phyloP scores from a whole-genome alignment of 257 asterid species.

The Leonotis leonurus region DNA sequence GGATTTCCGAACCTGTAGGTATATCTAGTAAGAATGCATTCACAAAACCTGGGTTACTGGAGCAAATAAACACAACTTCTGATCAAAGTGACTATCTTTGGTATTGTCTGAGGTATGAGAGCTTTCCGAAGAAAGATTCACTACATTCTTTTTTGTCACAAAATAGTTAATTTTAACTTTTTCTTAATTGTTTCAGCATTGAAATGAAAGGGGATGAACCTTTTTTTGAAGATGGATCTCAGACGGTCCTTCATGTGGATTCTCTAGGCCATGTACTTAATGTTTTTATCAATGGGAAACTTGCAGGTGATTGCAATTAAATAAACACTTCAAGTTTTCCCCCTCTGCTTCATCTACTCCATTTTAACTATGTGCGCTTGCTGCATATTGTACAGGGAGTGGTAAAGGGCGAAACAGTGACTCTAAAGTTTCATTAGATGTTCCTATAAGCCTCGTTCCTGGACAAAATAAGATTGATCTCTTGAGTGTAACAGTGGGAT shows the following conservation, averaged over 20 bases:
- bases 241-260: conserved; percentile 53
- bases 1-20: conserved; percentile 77
- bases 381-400: conserved; percentile 44
- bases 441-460: conserved; percentile 47
- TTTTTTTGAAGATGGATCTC: conserved; percentile 63
- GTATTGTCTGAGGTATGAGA: conserved; percentile 72
- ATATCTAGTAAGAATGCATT: conserved; percentile 63
- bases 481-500: conserved; percentile 80
- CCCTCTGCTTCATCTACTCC: background rate
- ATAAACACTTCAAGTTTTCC: background rate
- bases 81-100: conserved; percentile 78
- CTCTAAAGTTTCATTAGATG: conserved; percentile 40
- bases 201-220: too few species aligned
- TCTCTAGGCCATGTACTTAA: conserved; percentile 71
- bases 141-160: background rate
- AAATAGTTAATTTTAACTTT: background rate
- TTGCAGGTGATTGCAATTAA: conserved; percentile 49
- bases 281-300: conserved; percentile 65
- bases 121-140: background rate
- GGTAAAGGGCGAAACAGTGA: conserved; percentile 44
- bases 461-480: conserved; percentile 72
- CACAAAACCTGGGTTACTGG: conserved; percentile 45
- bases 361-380: background rate
- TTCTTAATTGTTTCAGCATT: conserved; percentile 33
- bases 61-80: conserved; percentile 83